A percentile compares a stretch with the other conserved stretches of the same genome.
phyloP scores from a whole-genome alignment of 164 flowering plant species.

The Annona cherimola region DNA sequence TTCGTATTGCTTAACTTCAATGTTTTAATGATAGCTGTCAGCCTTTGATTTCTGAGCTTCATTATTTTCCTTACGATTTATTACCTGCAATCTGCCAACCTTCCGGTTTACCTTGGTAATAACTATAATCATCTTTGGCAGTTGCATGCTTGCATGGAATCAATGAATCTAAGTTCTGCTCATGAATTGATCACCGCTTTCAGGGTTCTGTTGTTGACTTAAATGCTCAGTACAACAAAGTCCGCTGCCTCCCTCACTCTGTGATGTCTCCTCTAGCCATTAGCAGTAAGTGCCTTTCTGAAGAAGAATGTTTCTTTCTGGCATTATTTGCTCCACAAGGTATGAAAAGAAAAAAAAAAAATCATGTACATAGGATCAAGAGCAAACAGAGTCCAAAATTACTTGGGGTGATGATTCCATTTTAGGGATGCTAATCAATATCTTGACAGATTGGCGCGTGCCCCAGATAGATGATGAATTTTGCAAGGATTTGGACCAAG shows the following conservation, averaged over 20 bases:
- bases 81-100: background rate
- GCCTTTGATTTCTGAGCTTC: background rate
- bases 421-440: background rate
- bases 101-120: background rate
- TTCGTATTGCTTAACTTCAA: too few relatives aligned
- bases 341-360: too few relatives aligned
- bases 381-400: background rate
- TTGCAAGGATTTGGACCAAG: background rate
- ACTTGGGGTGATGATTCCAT: too few relatives aligned
- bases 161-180: conserved; percentile 1
- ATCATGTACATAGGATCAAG: background rate
- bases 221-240: conserved; percentile 60
- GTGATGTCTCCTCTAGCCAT: conserved; percentile 79
- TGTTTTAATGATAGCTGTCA: too few relatives aligned
- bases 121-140: background rate
- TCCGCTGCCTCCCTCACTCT: conserved; percentile 65
- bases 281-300: conserved; percentile 51
- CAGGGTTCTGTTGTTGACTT: conserved; percentile 56
- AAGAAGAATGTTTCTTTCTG: background rate
- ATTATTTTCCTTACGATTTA: too few relatives aligned
- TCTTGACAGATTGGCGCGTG: background rate
- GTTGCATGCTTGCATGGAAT: background rate
- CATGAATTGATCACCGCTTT: conserved; percentile 7
- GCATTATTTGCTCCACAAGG: background rate
- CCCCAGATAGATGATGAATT: background rate